Base-by-base conservation (phyloP, 495 filamentous ascomycete species). In the Xylaria scruposa region DNA sequence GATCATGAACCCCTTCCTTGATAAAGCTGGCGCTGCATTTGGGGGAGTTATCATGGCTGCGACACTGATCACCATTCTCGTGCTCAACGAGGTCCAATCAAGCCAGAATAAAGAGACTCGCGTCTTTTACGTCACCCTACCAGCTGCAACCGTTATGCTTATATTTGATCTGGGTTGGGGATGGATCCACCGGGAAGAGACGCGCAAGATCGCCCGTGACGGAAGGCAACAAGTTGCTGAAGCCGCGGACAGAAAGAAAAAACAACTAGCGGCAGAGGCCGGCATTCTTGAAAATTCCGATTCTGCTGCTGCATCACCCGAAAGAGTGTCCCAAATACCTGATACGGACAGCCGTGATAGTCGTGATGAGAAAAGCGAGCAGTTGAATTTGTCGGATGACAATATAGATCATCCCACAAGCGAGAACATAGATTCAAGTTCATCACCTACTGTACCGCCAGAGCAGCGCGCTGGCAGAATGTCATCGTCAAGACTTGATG, bases 1-100 rank as follows among this genome's bases (percentile, higher is more conserved):
- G 75, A 90, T 92, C 77, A 88, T 92, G 87, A 91, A 92, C 71
- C 90, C 90, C 1, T 92, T 90, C 74, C 72, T 92, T 15, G 90
- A 92, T 75, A 90, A 89, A 76, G 76, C 79, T 13, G 86, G 90
- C 38, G 90, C 90, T 1, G 81, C 80, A 0, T 90, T 91, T 62
- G 89, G 89, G 24, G 87, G 82, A 3, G 53, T 88, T 44, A 83
- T 92, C 68, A 91, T 92, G 88, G 83, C 89, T 6, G 82, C 84
- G 0, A 90, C 89, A 0, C 83, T 92, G 24, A 81, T 90, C 67
- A 88, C 87, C 1, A 76, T 90, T 5, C 81, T 92, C 31, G 86
- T 82, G 0, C 65, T 91, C 3, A 92, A 92, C 70, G 90, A 89
- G 46, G 81, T 85, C 0, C 85, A 77, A n/a, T 74, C 81, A 9